Percentiles rank a stretch among this genome's conserved stretches.
phyloP scores from a whole-genome alignment of 139 green algal species.

The Zygnema cylindricum region DNA sequence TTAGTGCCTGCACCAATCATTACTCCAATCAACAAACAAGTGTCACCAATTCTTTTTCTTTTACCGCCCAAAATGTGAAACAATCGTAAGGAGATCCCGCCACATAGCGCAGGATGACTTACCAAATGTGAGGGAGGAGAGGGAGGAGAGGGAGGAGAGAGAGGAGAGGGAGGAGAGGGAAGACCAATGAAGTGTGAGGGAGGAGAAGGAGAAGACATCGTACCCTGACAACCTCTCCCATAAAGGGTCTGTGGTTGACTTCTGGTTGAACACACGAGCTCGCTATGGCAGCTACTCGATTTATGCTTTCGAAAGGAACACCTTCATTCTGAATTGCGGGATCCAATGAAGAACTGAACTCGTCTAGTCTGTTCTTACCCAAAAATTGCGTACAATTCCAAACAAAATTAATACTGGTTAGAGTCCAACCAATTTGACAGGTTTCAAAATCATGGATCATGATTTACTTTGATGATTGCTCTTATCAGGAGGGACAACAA shows the following conservation, averaged over 20 bases:
- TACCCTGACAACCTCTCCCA: slow-evolving; percentile 48
- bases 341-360: background rate
- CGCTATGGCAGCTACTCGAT: slow-evolving; percentile 41
- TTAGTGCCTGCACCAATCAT: background rate
- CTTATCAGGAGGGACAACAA: too few relatives aligned
- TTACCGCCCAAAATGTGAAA: too few relatives aligned
- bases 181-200: background rate
- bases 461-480: too few relatives aligned
- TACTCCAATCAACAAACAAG: too few relatives aligned
- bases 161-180: background rate
- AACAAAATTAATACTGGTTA: too few relatives aligned
- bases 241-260: slow-evolving; percentile 27
- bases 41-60: too few relatives aligned
- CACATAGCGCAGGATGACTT: too few relatives aligned
- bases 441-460: too few relatives aligned
- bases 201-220: background rate
- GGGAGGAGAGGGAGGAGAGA: background rate
- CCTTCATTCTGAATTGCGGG: background rate
- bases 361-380: slow-evolving; percentile 9
- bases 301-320: slow-evolving; percentile 28
- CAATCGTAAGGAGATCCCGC: too few relatives aligned
- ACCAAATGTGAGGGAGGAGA: background rate
- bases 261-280: slow-evolving; percentile 31
- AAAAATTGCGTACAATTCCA: too few relatives aligned
- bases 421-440: too few relatives aligned